Evolutionary conservation across 768 basidiomycete species (phyloP), one percentile per base, ranked within the genome.

Genomic region (Mycena albidolilacea): DNA sequence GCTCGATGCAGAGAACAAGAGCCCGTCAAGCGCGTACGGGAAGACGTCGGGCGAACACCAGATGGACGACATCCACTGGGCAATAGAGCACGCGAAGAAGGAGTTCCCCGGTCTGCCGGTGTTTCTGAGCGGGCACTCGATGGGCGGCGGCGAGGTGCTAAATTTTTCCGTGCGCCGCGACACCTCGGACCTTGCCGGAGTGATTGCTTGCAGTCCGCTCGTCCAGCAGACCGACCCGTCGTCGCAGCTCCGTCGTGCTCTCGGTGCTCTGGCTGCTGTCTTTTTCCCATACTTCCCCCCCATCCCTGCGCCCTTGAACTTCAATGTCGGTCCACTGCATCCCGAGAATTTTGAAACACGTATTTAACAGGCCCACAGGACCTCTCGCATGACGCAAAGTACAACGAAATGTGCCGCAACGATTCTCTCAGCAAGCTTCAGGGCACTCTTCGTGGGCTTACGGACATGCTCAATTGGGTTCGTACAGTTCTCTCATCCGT

Each of bases 61-160:
- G 81, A 84, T 93, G 77, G 82, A 81, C 41, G 95, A 96, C 77
- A 85, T 93, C 39, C 88, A 87, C 15, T 95, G 92, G 92, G 92
- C 92, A 17, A 75, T 95, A 11, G 80, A 82, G 61, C 84, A 90
- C 73, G 84, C 84, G 35, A 85, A 84, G 77, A 80, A 87, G 73
- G 77, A 82, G 66, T 85, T 87, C 70, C 80, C 85, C 12, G 85
- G 81, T 1, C 76, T 89, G 5, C 92, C 94, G 21, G 70, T 93
- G 15, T 94, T 95, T 78, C 78, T 96, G 44, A 90, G 91, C 83
- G 95, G 93, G 0, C 93, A 94, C 79, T 95, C 93, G 0, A 94
- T 94, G 93, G 93, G 94, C n/a, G 93, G 93, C n/a, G 91, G 81
- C 7, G 84, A 92, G 71, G 89, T 82, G 0, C 84, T 94, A 15